Conservation (phyloP, 305 asterid genomes). For the Solanum aculeatissimum region DNA sequence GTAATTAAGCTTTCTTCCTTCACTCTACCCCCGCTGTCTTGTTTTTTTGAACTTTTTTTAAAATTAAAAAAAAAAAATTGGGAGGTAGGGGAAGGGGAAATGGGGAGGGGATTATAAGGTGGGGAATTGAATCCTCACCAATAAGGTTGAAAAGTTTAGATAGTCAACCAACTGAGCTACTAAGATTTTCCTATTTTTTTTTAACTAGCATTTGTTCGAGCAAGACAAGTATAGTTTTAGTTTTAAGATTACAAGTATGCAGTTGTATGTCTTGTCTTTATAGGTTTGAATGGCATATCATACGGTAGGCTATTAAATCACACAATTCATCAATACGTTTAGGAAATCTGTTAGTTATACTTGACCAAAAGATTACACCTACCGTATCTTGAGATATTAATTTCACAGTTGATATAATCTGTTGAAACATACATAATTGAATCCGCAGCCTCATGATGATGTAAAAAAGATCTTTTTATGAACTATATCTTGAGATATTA, state of each 20-base stretch:
- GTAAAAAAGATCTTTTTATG: neutral
- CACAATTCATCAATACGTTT: neutral
- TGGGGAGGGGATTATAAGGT: neutral
- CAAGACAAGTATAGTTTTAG: neutral
- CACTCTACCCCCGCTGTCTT: neutral
- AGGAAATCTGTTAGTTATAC: neutral
- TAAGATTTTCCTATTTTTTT: neutral
- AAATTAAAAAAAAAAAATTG: neutral
- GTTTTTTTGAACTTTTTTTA: neutral
- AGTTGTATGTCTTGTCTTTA: neutral
- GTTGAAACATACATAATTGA: neutral
- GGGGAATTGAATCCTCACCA: neutral
- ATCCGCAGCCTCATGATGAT: neutral
- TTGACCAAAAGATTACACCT: neutral
- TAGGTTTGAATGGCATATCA: neutral
- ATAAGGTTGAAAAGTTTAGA: neutral
- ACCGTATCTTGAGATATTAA: neutral
- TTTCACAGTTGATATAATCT: neutral
- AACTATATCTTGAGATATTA: neutral
- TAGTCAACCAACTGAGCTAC: neutral
- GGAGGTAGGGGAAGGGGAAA: neutral
- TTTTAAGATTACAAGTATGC: neutral
- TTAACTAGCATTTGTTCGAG: neutral
- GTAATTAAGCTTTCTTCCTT: neutral
- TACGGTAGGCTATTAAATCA: neutral